Evolutionary conservation across 371 early-diverging fungal genomes (phyloP).

Genomic region (Cokeromyces recurvatus): DNA sequence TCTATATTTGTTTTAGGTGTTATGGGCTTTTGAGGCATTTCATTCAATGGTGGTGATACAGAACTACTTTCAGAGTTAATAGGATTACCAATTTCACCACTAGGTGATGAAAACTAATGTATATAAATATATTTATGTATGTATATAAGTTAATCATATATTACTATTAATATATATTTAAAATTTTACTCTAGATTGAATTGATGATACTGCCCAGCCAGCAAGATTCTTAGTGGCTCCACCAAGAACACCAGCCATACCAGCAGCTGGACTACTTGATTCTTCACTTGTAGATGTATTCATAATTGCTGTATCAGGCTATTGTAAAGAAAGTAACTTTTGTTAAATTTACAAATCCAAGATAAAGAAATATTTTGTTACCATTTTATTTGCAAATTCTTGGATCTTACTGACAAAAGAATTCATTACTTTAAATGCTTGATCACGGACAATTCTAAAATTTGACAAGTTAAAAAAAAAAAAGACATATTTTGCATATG

Average conservation of each 20-base stretch:
- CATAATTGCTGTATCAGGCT: slow-evolving; percentile 54
- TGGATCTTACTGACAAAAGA: slow-evolving; percentile 63
- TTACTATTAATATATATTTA: too few species aligned
- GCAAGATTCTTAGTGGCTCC: slow-evolving; percentile 46
- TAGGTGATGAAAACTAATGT: slow-evolving; percentile 26
- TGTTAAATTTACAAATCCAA: neutral
- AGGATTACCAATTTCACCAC: slow-evolving; percentile 34
- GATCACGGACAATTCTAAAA: slow-evolving; percentile 67
- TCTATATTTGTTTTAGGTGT: neutral
- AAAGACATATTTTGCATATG: too few species aligned
- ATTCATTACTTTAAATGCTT: slow-evolving; percentile 74
- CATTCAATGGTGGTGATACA: neutral
- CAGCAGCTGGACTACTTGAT: slow-evolving; percentile 7
- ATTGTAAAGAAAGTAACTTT: too few species aligned
- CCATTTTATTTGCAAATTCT: slow-evolving; percentile 65
- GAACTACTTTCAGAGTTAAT: slow-evolving; percentile 1
- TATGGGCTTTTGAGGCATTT: too few species aligned
- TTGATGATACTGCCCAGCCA: slow-evolving; percentile 48
- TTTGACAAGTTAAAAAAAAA: neutral
- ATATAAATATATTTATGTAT: too few species aligned
- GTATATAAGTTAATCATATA: too few species aligned
- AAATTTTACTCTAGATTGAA: slow-evolving; percentile 34
- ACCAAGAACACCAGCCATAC: slow-evolving; percentile 37
- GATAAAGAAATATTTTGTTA: too few species aligned
- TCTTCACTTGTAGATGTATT: slow-evolving; percentile 12